Evolutionary conservation across 108 stramenopile genomes (phyloP), one percentile per base, ranked within the genome.

Genomic region (Pseudonitzschia multistriata): DNA sequence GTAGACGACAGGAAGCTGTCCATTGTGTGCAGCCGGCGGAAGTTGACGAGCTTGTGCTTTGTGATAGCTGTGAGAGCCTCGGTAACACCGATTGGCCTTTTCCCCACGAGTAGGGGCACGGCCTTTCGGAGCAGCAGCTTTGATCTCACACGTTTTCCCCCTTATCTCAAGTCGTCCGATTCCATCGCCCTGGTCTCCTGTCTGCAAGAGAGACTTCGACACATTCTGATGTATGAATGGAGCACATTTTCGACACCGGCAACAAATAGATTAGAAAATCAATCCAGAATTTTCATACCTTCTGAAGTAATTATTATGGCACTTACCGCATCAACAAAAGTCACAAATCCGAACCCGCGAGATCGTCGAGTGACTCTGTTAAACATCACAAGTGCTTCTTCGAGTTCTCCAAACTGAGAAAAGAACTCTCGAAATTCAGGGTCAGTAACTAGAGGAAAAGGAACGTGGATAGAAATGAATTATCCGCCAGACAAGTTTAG

Each of bases 261-360:
- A 45, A 8, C 15, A 45, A 10, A 1, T 4, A 10, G 42, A 2
- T 45, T 45, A 4, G 42, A 13, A 45, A 45, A 7, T 37, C 37
- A 37, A 37, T 37, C 8, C 37, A 37, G 5, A 7, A 37, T 37
- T 37, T 8, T 37, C 37, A 37, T 8, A 7, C 5, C 8, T 37
- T 37, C 8, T 37, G 6, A 37, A 6, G 17, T 17, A 45, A 45
- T 1, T 45, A 2, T 3, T 14, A 33, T 21, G 22, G 15, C 19
- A 81, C 81, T 71, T 39, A 77, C 80, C 42, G 78, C 61, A 74
- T 88, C 78, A 11, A 78, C 71, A 69, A 84, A 97, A 10, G 89
- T 92, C 37, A 97, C 95, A 77, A 95, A 96, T n/a, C 94, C 95
- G 81, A 96, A 97, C 11, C 97, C 97, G 30, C 94, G 78, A 10